Conservation (phyloP, 1,284 basidiomycete genomes). For the Vanrija pseudolonga region DNA sequence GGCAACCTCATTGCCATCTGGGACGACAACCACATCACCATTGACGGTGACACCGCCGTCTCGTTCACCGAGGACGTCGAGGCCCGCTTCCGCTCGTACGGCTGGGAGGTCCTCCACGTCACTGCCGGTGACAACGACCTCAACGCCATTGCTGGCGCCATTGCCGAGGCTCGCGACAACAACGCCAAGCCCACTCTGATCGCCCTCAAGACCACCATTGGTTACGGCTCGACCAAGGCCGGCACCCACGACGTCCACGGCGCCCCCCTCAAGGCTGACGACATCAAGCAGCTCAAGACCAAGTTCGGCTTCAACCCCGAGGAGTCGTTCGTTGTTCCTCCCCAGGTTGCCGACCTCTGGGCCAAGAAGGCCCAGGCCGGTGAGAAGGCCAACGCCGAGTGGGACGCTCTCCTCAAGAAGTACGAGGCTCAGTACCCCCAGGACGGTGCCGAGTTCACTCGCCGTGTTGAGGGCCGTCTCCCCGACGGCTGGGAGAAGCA, state of each 20-base stretch:
- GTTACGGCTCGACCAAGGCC: slow-evolving; percentile 86
- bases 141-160: slow-evolving; percentile 71
- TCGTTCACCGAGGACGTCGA: slow-evolving; percentile 94
- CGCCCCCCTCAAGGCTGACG: slow-evolving; percentile 85
- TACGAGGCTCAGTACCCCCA: slow-evolving; percentile 76
- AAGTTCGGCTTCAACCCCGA: slow-evolving; percentile 81
- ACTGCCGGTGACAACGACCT: slow-evolving; percentile 83
- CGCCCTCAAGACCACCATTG: slow-evolving; percentile 82
- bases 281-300: slow-evolving; percentile 76
- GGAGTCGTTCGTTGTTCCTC: slow-evolving; percentile 72
- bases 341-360: slow-evolving; percentile 70
- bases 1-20: slow-evolving; percentile 89
- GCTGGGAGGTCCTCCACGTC: slow-evolving; percentile 87
- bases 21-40: slow-evolving; percentile 91
- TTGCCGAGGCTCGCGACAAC: slow-evolving; percentile 70
- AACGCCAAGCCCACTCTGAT: slow-evolving; percentile 83
- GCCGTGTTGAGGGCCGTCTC: slow-evolving; percentile 78
- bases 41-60: slow-evolving; percentile 86
- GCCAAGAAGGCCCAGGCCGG: slow-evolving; percentile 65
- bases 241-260: slow-evolving; percentile 93
- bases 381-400: slow-evolving; percentile 67
- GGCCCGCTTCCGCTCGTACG: slow-evolving; percentile 82
- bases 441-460: slow-evolving; percentile 79
- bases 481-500: slow-evolving; percentile 81
- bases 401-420: slow-evolving; percentile 66